phyloP scores from a whole-genome alignment of 2,329 filamentous ascomycete species.

The Fusarium tanahbumbuense region DNA sequence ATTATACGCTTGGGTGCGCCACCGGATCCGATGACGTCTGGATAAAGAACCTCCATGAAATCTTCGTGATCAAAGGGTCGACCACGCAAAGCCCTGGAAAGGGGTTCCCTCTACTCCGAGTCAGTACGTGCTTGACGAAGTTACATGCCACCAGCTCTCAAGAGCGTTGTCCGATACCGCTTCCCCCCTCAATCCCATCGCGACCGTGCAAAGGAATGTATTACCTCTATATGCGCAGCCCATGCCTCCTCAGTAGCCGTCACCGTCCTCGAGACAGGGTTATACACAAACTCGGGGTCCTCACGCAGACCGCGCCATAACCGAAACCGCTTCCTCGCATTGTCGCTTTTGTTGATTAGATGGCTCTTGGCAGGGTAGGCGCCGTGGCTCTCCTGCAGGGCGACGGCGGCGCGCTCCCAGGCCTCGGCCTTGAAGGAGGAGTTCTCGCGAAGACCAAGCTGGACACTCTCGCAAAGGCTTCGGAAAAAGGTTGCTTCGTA shows the following conservation, averaged over 20 bases:
- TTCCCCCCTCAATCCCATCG: conserved; percentile 1
- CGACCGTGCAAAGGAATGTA: conserved; percentile 41
- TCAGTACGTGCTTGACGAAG: conserved; percentile 29
- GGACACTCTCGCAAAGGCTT: conserved; percentile 69
- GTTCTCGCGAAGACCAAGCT: conserved; percentile 66
- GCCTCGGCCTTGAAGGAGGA: conserved; percentile 72
- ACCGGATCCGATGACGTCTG: conserved; percentile 69
- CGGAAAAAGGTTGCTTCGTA: conserved; percentile 71
- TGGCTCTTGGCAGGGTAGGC: conserved; percentile 70
- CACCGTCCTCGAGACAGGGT: conserved; percentile 61
- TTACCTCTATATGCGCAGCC: conserved; percentile 67
- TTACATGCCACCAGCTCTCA: background rate
- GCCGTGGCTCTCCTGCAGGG: conserved; percentile 65
- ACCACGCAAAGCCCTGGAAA: conserved; percentile 67
- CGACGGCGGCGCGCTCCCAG: conserved; percentile 68
- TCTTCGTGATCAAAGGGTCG: conserved; percentile 70
- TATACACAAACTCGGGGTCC: conserved; percentile 68
- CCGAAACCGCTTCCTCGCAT: conserved; percentile 71
- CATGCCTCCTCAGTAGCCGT: conserved; percentile 68
- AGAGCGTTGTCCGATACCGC: background rate
- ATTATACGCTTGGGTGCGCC: conserved; percentile 70
- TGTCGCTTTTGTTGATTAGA: conserved; percentile 73
- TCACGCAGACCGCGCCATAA: conserved; percentile 69
- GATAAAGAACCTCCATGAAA: conserved; percentile 70
- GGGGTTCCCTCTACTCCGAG: conserved; percentile 63